phyloP scores from a whole-genome alignment of 2,329 filamentous ascomycete species.

The Mollisiaceae sp. region DNA sequence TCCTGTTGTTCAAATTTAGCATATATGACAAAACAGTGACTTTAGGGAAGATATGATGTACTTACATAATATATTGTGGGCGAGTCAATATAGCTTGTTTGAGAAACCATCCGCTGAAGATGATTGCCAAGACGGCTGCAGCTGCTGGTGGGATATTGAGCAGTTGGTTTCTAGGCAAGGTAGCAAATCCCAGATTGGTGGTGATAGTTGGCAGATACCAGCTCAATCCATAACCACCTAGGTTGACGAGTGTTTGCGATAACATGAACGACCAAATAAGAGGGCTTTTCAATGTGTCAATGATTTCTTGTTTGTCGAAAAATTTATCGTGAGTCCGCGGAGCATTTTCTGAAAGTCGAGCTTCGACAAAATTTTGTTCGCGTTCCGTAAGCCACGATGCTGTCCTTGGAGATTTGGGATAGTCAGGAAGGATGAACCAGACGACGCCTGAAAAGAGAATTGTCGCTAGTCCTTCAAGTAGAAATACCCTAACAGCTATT shows the following conservation, averaged over 20 bases:
- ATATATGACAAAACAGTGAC: too few species aligned
- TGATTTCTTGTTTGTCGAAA: background rate
- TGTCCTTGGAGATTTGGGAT: background rate
- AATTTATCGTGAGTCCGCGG: background rate
- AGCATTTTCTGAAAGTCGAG: background rate
- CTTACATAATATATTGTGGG: too few species aligned
- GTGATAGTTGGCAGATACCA: background rate
- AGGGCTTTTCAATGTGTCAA: background rate
- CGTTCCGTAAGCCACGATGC: background rate
- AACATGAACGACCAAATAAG: background rate
- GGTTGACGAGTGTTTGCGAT: background rate
- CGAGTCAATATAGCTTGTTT: too few species aligned
- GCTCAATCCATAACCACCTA: background rate
- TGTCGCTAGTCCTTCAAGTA: background rate
- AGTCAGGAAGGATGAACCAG: background rate
- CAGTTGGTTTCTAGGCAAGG: too few species aligned
- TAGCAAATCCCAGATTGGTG: background rate
- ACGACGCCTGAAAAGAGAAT: background rate
- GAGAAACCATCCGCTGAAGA: background rate
- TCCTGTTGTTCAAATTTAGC: too few species aligned
- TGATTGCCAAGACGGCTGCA: too few species aligned
- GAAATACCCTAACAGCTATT: background rate
- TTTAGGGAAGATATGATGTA: too few species aligned
- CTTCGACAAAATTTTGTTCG: background rate
- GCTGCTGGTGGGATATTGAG: too few species aligned